A percentile compares a stretch with the other conserved stretches of the same genome.
phyloP scores from a whole-genome alignment of 2,329 filamentous ascomycete genomes.

The Pyrenochaeta sp. region DNA sequence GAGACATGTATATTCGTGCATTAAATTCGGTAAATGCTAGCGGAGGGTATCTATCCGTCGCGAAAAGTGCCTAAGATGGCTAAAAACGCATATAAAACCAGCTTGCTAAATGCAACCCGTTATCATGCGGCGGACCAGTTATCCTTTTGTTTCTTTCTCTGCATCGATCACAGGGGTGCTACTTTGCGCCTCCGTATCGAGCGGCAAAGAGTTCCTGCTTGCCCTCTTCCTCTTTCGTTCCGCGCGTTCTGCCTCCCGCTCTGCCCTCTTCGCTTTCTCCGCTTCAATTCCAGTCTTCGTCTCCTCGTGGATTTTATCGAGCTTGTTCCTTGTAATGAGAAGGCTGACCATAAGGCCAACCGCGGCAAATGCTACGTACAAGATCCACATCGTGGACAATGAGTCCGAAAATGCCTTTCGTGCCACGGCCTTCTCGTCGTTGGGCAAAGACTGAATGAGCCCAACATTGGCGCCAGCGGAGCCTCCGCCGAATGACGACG shows the following conservation, averaged over 20 bases:
- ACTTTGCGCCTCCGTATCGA: constrained; percentile 25
- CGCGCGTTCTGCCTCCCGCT: constrained; percentile 43
- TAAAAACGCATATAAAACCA: constrained; percentile 1
- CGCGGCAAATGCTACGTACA: constrained; percentile 55
- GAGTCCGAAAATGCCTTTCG: constrained; percentile 54
- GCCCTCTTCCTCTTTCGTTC: constrained; percentile 40
- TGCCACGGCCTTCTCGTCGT: constrained; percentile 54
- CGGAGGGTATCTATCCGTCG: neutral
- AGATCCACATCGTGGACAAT: constrained; percentile 59
- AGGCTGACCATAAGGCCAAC: constrained; percentile 51
- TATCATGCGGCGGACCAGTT: neutral
- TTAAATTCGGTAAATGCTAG: neutral
- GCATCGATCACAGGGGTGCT: neutral
- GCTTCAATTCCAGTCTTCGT: constrained; percentile 59
- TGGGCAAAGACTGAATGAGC: constrained; percentile 62
- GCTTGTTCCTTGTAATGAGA: constrained; percentile 53
- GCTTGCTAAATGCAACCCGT: neutral
- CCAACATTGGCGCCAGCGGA: constrained; percentile 69
- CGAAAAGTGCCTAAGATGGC: neutral
- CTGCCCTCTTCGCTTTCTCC: constrained; percentile 50
- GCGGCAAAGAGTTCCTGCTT: constrained; percentile 26
- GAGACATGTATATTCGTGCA: neutral
- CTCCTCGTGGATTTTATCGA: constrained; percentile 56
- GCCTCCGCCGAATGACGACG: constrained; percentile 64
- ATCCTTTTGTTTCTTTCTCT: constrained; percentile 11